A percentile compares a stretch with the other conserved stretches of the same genome.
Evolutionary conservation across 768 basidiomycete genomes (phyloP).

Genomic region (Kwoniella pini): DNA sequence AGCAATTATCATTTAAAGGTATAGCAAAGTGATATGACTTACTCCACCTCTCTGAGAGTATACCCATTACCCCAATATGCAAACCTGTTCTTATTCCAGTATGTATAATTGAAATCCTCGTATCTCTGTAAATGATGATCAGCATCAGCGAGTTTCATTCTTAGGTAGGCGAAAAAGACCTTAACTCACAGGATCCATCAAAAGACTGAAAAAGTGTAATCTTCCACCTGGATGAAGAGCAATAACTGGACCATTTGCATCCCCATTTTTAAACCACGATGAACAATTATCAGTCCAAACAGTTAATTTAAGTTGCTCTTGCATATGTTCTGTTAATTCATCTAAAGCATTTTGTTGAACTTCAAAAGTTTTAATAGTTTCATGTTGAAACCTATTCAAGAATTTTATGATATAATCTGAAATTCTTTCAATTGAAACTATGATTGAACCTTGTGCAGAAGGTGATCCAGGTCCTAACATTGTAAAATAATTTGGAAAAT

Average conservation of each 20-base stretch:
- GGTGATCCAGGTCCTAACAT: constrained; percentile 13
- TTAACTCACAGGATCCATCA: constrained; percentile 13
- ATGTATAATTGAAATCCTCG: constrained; percentile 20
- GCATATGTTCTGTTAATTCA: constrained; percentile 11
- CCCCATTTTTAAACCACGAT: constrained; percentile 17
- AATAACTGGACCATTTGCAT: constrained; percentile 6
- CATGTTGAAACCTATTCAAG: constrained; percentile 7
- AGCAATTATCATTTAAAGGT: neutral
- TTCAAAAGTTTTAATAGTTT: constrained; percentile 14
- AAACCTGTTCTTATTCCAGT: constrained; percentile 16
- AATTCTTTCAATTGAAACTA: constrained; percentile 14
- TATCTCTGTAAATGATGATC: neutral
- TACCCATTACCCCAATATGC: constrained; percentile 18
- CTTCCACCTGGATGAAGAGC: constrained; percentile 16
- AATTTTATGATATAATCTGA: constrained; percentile 16
- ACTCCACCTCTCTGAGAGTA: constrained; percentile 14
- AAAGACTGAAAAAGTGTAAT: constrained; percentile 7
- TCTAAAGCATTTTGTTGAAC: constrained; percentile 1
- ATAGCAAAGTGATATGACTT: constrained; percentile 1
- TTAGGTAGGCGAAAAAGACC: neutral
- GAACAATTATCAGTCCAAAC: constrained; percentile 17
- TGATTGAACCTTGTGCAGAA: constrained; percentile 17
- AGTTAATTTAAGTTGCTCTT: constrained; percentile 11
- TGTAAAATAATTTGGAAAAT: constrained; percentile 30
- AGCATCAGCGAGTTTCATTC: neutral